Evolutionary conservation across 2,329 filamentous ascomycete genomes (phyloP).

Genomic region (Cladophialophora psammophila): DNA sequence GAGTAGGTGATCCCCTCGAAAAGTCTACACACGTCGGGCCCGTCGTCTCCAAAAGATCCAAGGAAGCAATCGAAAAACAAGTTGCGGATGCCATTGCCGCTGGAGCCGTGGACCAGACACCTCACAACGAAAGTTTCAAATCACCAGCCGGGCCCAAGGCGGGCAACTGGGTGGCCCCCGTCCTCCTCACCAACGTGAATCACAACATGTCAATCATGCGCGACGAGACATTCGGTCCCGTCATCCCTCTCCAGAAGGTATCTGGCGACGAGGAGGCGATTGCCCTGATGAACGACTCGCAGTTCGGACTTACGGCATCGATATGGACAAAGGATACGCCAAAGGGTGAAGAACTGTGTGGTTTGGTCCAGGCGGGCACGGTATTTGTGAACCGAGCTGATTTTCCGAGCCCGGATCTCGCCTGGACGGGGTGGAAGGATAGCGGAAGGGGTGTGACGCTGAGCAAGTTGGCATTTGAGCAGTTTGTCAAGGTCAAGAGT

Average conservation of each 20-base stretch:
- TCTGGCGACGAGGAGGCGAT: slow-evolving; percentile 81
- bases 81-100: slow-evolving; percentile 82
- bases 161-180: slow-evolving; percentile 89
- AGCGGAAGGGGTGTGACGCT: slow-evolving; percentile 91
- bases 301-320: slow-evolving; percentile 93
- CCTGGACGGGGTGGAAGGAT: slow-evolving; percentile 98
- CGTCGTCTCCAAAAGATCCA: slow-evolving; percentile 82
- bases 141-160: slow-evolving; percentile 69
- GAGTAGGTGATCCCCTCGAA: slow-evolving; percentile 85
- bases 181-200: slow-evolving; percentile 77
- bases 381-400: slow-evolving; percentile 96
- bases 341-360: slow-evolving; percentile 76
- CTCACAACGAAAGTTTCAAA: slow-evolving; percentile 78
- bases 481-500: slow-evolving; percentile 96
- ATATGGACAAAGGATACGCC: slow-evolving; percentile 92
- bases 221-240: slow-evolving; percentile 93
- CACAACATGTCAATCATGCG: slow-evolving; percentile 89
- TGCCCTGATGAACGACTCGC: slow-evolving; percentile 88
- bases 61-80: slow-evolving; percentile 77
- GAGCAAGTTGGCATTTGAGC: slow-evolving; percentile 89
- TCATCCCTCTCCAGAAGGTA: slow-evolving; percentile 90
- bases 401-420: slow-evolving; percentile 87
- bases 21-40: slow-evolving; percentile 83
- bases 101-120: slow-evolving; percentile 84
- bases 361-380: slow-evolving; percentile 87